Conservation (phyloP, 2,329 filamentous ascomycete species). For the Diaporthe sp. region DNA sequence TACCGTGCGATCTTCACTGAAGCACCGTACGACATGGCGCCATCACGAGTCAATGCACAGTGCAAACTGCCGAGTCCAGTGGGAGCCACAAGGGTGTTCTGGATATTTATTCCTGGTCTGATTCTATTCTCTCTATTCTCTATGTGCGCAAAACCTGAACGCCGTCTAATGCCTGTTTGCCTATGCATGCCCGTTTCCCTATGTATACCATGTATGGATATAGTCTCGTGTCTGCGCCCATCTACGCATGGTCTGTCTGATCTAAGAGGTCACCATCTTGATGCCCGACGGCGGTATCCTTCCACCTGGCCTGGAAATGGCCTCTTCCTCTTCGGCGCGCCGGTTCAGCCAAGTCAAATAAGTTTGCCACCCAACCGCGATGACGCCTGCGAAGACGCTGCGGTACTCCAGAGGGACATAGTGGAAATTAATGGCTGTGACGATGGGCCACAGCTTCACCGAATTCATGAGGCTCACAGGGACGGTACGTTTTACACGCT, state of each 20-base stretch:
- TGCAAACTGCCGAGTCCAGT: not conserved
- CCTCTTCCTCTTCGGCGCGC: constrained; percentile 73
- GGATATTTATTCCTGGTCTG: not conserved
- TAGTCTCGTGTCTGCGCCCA: not conserved
- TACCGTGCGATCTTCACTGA: not conserved
- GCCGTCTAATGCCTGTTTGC: constrained; percentile 23
- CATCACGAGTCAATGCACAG: constrained; percentile 16
- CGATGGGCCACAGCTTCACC: constrained; percentile 88
- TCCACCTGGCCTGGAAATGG: constrained; percentile 21
- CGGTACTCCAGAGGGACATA: constrained; percentile 85
- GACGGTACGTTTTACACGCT: constrained; percentile 81
- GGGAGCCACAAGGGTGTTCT: not conserved
- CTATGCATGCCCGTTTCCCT: not conserved
- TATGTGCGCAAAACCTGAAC: constrained; percentile 14
- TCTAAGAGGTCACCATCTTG: constrained; percentile 25
- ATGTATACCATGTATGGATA: not conserved
- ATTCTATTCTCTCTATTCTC: not conserved
- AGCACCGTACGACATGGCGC: constrained; percentile 26
- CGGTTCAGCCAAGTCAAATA: constrained; percentile 88
- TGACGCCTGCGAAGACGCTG: constrained; percentile 81
- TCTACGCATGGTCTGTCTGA: not conserved
- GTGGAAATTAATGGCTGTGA: constrained; percentile 90
- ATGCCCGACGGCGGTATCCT: constrained; percentile 31
- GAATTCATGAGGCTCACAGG: constrained; percentile 83
- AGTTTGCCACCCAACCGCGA: constrained; percentile 93